Evolutionary conservation across 2,329 filamentous ascomycete genomes (phyloP).

Genomic region (Colletotrichum sp.): DNA sequence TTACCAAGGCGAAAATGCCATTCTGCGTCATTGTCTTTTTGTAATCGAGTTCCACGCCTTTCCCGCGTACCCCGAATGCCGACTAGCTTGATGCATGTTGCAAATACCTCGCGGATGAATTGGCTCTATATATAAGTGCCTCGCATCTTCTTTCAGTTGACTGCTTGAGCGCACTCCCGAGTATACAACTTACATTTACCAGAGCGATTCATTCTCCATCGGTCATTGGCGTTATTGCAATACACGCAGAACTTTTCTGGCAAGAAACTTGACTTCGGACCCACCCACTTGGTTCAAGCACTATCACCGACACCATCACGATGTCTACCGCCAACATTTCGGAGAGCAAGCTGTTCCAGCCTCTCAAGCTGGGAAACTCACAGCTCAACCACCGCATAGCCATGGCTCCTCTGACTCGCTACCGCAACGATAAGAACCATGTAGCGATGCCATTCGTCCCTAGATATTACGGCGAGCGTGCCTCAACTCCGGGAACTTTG

Average conservation of each 20-base stretch:
- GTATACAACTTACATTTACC: neutral
- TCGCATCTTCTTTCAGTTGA: neutral
- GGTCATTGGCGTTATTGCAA: neutral
- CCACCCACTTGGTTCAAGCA: neutral
- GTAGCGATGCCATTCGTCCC: slow-evolving; percentile 25
- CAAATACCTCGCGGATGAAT: neutral
- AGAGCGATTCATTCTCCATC: neutral
- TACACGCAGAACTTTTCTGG: neutral
- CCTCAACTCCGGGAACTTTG: slow-evolving; percentile 49
- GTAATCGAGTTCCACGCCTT: neutral
- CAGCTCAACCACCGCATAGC: slow-evolving; percentile 12
- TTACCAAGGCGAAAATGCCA: neutral
- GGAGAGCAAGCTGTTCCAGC: slow-evolving; percentile 9
- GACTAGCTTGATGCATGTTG: neutral
- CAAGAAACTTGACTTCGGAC: neutral
- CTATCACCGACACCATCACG: neutral
- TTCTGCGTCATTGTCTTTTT: neutral
- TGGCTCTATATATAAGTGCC: neutral
- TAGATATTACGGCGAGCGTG: slow-evolving; percentile 32
- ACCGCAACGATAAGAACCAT: slow-evolving; percentile 9
- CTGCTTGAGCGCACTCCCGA: neutral
- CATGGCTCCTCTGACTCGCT: slow-evolving; percentile 15
- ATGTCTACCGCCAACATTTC: neutral
- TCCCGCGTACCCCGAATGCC: neutral
- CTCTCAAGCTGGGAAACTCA: neutral